Percentiles rank a stretch among this genome's conserved stretches.
These are phyloP conservation scores for Neocatenulostroma microsporum DNA, from an alignment of 2,329 filamentous ascomycete species.

Conservation along the genomic window DNA sequence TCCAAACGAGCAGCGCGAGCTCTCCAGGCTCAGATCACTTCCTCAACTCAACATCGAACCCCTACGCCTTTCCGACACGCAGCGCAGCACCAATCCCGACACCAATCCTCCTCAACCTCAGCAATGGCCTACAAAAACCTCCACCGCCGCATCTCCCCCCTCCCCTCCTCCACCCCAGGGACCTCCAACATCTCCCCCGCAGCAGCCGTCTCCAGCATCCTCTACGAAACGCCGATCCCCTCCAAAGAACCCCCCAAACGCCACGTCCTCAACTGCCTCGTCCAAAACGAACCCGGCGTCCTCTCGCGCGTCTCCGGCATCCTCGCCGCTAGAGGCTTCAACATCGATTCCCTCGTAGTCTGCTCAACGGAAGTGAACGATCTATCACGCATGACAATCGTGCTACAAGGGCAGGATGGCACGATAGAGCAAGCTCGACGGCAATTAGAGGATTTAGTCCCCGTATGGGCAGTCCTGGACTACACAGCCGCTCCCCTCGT, in stretches of 20 bases:
- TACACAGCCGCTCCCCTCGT: conserved; percentile 90
- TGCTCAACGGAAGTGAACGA: conserved; percentile 97
- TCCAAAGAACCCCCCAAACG: conserved; percentile 79
- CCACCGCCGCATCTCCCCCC: conserved; percentile 79
- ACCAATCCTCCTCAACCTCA: conserved; percentile 65
- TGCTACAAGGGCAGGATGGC: conserved; percentile 89
- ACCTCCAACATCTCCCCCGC: conserved; percentile 73
- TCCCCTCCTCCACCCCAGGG: conserved; percentile 65
- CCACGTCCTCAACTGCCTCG: conserved; percentile 94
- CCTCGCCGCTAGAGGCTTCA: conserved; percentile 91
- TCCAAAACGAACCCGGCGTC: conserved; percentile 98
- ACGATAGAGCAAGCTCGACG: conserved; percentile 94
- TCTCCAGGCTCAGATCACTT: conserved; percentile 14
- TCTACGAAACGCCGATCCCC: conserved; percentile 92
- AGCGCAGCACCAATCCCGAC: conserved; percentile 21
- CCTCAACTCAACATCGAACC: conserved; percentile 13
- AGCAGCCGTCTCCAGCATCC: conserved; percentile 92
- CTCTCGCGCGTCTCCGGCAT: conserved; percentile 95
- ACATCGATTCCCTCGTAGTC: conserved; percentile 96
- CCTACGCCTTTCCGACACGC: conserved; percentile 11
- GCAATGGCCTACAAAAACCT: conserved; percentile 96
- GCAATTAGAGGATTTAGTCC: conserved; percentile 92
- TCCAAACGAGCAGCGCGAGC: conserved; percentile 27
- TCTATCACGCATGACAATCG: conserved; percentile 96
- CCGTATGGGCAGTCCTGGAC: conserved; percentile 96